phyloP scores from a whole-genome alignment of 768 basidiomycete genomes.

The Boletales sp. region DNA sequence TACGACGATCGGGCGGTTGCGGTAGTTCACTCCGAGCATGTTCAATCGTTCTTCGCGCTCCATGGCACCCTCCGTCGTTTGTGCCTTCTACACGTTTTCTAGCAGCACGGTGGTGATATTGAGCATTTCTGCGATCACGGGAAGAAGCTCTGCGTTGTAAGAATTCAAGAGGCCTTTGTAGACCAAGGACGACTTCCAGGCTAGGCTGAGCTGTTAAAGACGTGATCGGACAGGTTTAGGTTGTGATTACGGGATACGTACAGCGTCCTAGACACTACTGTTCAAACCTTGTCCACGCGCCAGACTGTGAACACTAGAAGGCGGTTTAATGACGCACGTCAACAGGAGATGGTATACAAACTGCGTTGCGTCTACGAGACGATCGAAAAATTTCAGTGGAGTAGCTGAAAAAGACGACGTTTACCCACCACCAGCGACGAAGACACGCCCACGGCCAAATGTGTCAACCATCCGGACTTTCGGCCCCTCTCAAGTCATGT shows the following conservation, averaged over 20 bases:
- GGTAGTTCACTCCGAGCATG: slow-evolving; percentile 31
- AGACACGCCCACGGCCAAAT: slow-evolving; percentile 42
- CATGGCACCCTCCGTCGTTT: not conserved
- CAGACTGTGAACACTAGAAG: slow-evolving; percentile 20
- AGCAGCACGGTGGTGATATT: slow-evolving; percentile 32
- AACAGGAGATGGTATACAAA: not conserved
- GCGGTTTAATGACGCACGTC: not conserved
- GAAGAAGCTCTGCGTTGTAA: slow-evolving; percentile 42
- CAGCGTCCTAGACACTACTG: slow-evolving; percentile 39
- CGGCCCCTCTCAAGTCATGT: slow-evolving; percentile 27
- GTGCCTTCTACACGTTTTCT: not conserved
- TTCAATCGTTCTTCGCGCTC: not conserved
- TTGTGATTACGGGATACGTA: slow-evolving; percentile 20
- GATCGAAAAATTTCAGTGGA: not conserved
- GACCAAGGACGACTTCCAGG: slow-evolving; percentile 45
- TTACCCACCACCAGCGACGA: slow-evolving; percentile 41
- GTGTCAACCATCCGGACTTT: slow-evolving; percentile 47
- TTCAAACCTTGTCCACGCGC: slow-evolving; percentile 30
- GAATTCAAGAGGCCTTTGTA: slow-evolving; percentile 36
- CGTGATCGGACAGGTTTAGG: no score
- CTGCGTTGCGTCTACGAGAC: slow-evolving; percentile 45
- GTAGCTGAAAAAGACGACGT: not conserved
- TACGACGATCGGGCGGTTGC: slow-evolving; percentile 29
- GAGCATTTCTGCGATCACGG: slow-evolving; percentile 45
- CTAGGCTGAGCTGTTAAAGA: slow-evolving; percentile 38